phyloP scores from a whole-genome alignment of 1,284 basidiomycete species.

The Calocybe gambosa region DNA sequence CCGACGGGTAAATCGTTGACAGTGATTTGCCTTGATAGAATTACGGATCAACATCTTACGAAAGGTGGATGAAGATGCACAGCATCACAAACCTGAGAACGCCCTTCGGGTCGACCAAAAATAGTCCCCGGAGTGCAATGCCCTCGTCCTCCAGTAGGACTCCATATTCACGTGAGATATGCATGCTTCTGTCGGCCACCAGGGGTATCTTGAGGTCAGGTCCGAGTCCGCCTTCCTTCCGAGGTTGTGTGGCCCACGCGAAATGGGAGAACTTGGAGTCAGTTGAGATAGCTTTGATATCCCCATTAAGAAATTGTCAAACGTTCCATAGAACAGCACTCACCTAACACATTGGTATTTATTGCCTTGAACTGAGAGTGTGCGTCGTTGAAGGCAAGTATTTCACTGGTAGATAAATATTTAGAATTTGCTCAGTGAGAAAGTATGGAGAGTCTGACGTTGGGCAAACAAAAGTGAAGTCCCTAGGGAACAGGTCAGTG shows the following conservation, averaged over 20 bases:
- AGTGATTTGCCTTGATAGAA: conserved; percentile 67
- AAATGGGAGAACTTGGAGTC: conserved; percentile 87
- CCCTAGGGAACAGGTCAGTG: conserved; percentile 32
- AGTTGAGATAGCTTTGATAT: conserved; percentile 62
- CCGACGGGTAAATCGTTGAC: conserved; percentile 89
- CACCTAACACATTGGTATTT: conserved; percentile 72
- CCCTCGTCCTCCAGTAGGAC: conserved; percentile 84
- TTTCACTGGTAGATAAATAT: conserved; percentile 44
- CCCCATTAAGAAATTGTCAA: not conserved
- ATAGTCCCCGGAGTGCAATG: conserved; percentile 79
- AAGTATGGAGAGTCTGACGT: conserved; percentile 36
- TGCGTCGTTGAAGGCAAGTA: conserved; percentile 87
- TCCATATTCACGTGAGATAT: conserved; percentile 72
- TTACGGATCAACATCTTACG: not conserved
- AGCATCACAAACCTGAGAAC: conserved; percentile 48
- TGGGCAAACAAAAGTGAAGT: conserved; percentile 86
- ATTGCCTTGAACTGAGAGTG: conserved; percentile 68
- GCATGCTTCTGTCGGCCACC: conserved; percentile 66
- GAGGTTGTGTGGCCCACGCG: conserved; percentile 77
- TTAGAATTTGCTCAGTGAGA: not conserved
- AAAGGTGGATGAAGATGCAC: not conserved
- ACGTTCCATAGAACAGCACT: conserved; percentile 13
- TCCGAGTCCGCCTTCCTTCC: conserved; percentile 82
- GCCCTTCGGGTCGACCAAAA: conserved; percentile 88
- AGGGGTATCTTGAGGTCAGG: conserved; percentile 80